A percentile compares a stretch with the other conserved stretches of the same genome.
Conservation (phyloP, 1,139 yeast species). For the Suhomyces ambrosiae region DNA sequence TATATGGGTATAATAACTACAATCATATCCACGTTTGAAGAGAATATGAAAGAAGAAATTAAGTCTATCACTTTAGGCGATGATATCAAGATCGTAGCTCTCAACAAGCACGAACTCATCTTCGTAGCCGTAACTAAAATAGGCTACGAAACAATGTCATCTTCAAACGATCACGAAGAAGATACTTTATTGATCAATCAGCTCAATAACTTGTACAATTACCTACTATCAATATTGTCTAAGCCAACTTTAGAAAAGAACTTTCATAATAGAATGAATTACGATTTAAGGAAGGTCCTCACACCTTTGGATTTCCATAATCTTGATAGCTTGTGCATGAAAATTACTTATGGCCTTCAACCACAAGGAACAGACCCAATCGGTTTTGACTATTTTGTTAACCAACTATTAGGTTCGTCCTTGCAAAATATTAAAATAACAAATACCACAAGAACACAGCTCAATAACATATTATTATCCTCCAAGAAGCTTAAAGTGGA, state of each 20-base stretch:
- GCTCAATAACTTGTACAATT: constrained; percentile 72
- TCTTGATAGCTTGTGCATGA: constrained; percentile 61
- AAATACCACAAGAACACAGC: constrained; percentile 35
- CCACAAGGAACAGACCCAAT: constrained; percentile 11
- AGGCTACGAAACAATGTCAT: constrained; percentile 30
- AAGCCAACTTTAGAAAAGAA: constrained; percentile 70
- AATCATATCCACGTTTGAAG: constrained; percentile 61
- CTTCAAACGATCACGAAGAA: constrained; percentile 26
- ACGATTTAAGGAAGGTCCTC: constrained; percentile 75
- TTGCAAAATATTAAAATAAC: constrained; percentile 36
- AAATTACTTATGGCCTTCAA: constrained; percentile 44
- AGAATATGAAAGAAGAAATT: constrained; percentile 36
- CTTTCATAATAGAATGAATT: constrained; percentile 73
- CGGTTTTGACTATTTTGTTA: constrained; percentile 31
- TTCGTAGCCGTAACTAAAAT: constrained; percentile 70
- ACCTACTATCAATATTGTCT: constrained; percentile 77
- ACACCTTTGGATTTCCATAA: constrained; percentile 70
- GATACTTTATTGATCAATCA: constrained; percentile 50
- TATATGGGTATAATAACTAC: constrained; percentile 77
- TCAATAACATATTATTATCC: constrained; percentile 31
- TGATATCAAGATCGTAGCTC: constrained; percentile 56
- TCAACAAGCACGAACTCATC: constrained; percentile 69
- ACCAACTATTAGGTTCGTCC: constrained; percentile 31
- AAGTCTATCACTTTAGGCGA: constrained; percentile 32
- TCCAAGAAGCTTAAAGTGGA: constrained; percentile 25